Evolutionary conservation across 2,329 filamentous ascomycete genomes (phyloP), one percentile per base, ranked within the genome.

Genomic region (Claviceps purpurea): DNA sequence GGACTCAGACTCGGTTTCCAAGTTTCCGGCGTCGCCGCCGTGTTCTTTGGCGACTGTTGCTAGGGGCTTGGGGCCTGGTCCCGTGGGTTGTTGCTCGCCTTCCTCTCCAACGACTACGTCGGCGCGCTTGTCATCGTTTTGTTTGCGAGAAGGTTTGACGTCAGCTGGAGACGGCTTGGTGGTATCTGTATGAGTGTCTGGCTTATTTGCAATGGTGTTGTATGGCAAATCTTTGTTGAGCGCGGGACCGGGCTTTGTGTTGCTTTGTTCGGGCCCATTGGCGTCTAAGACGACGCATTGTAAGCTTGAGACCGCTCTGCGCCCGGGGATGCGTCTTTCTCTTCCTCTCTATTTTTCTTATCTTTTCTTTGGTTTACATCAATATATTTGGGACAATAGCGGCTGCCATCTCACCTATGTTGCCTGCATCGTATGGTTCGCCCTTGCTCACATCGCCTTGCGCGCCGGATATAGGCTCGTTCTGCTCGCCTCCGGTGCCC

Each of bases 361-460:
- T 24, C n/a, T 10, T 30, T 10, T 24, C 0, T 49, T 13, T 18
- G n/a, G 7, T 50, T 10, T 40, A 40, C 8, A n/a, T 34, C 10
- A 10, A 34, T 11, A 34, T 11, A 4, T 18, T 50, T 16, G 24
- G 4, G 20, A 5, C 2, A 18, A 14, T 5, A 44, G 38, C 11
- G 20, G 38, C 16, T 13, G 26, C 10, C 26, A 37, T 14, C 62
- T 43, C 76, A 71, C 79, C 75, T n/a, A 78, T 69, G 65, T 93
- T 93, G 48, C 88, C 88, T 53, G 81, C 80, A 62, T 93, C 88
- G 60, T 82, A 94, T 0, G 88, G 88, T 64, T 91, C 83, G 13
- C 78, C 79, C 44, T 73, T 74, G 24, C 76, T 75, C 4, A 85
- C 84, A 63, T 84, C 71, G 41, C 88, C 88, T 53, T 75, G 71